Conservation (phyloP, 805 yeast species). For the Nakazawaea siamensis region DNA sequence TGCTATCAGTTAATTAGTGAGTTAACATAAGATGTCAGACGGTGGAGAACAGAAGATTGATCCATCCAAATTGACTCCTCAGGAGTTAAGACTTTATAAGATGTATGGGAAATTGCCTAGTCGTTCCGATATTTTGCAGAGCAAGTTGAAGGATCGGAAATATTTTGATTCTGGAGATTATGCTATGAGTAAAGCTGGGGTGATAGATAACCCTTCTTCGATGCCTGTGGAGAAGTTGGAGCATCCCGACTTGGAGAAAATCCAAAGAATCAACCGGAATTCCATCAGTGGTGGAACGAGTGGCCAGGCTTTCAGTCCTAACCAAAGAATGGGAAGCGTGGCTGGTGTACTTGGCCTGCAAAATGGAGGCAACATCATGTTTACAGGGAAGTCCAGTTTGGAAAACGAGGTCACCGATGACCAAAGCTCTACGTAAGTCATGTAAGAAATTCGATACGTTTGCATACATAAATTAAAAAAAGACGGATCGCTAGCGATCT, state of each 20-base stretch:
- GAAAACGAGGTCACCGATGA: slow-evolving; percentile 42
- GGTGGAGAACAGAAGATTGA: slow-evolving; percentile 26
- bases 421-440: too few species aligned
- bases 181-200: slow-evolving; percentile 72
- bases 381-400: slow-evolving; percentile 43
- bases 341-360: slow-evolving; percentile 23
- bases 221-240: slow-evolving; percentile 24
- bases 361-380: slow-evolving; percentile 22
- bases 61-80: slow-evolving; percentile 55
- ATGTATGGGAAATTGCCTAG: slow-evolving; percentile 85
- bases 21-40: background rate
- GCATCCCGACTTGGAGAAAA: slow-evolving; percentile 50
- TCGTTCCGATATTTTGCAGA: slow-evolving; percentile 63
- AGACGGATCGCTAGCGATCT: too few species aligned
- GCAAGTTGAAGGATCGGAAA: slow-evolving; percentile 78
- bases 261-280: slow-evolving; percentile 51
- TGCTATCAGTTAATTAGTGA: background rate
- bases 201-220: slow-evolving; percentile 17
- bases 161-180: slow-evolving; percentile 93
- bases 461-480: too few species aligned
- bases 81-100: slow-evolving; percentile 69
- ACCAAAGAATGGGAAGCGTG: slow-evolving; percentile 9
- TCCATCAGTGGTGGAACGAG: slow-evolving; percentile 41
- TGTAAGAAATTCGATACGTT: too few species aligned
- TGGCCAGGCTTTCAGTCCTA: slow-evolving; percentile 7